Conservation (phyloP, 2,329 filamentous ascomycete species). For the Aspergillus udagawae region DNA sequence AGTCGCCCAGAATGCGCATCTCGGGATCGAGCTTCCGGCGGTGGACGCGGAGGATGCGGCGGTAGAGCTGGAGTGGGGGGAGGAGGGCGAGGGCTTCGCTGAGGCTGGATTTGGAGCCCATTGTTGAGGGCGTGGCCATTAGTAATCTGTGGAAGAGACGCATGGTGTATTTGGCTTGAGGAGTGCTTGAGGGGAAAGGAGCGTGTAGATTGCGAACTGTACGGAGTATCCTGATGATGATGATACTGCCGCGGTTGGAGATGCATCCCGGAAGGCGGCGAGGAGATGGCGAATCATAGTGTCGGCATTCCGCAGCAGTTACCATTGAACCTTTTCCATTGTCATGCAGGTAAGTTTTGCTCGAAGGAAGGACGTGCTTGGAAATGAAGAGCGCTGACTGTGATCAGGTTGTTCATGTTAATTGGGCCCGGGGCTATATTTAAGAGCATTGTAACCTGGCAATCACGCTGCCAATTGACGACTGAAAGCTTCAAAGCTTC, state of each 20-base stretch:
- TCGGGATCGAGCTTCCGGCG: conserved; percentile 71
- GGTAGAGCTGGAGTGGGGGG: conserved; percentile 84
- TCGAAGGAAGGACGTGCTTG: no score
- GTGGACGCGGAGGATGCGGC: conserved; percentile 80
- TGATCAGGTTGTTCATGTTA: not conserved
- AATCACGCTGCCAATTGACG: not conserved
- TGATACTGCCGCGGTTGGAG: conserved; percentile 8
- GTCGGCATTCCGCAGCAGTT: conserved; percentile 5
- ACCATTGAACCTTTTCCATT: no score
- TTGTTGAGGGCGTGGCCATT: conserved; percentile 38
- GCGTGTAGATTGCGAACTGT: conserved; percentile 1
- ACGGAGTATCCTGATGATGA: not conserved
- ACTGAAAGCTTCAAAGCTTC: conserved; percentile 2
- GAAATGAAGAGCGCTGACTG: not conserved
- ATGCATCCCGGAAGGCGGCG: conserved; percentile 18
- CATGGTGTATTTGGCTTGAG: conserved; percentile 22
- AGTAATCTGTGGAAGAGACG: conserved; percentile 32
- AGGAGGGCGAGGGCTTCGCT: conserved; percentile 63
- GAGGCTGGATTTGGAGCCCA: conserved; percentile 40
- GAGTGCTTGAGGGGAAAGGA: conserved; percentile 1
- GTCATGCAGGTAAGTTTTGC: no score
- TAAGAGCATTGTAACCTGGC: no score
- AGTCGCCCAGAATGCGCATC: conserved; percentile 77
- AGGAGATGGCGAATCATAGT: conserved; percentile 13
- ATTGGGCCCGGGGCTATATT: not conserved